Percentiles rank a stretch among this genome's conserved stretches.
These are phyloP conservation scores for Boletus reticuloceps DNA, from an alignment of 768 basidiomycete genomes.

Conservation along the genomic window DNA sequence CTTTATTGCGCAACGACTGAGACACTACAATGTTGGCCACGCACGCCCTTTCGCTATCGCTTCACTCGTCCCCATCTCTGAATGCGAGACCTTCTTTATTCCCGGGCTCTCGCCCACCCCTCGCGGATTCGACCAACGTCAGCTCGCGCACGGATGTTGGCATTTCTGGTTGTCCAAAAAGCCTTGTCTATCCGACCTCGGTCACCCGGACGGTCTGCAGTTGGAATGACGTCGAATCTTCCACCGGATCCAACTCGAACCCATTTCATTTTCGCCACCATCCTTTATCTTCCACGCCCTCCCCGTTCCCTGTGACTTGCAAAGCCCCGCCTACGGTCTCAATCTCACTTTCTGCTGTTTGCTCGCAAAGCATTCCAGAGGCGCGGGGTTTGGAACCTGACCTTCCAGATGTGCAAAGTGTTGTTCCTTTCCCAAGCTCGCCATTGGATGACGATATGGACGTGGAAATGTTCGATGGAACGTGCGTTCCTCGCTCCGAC, in stretches of 20 bases:
- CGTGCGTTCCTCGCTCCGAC: conserved; percentile 7
- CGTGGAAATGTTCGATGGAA: conserved; percentile 30
- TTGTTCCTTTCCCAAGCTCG: conserved; percentile 38
- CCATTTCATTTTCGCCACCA: conserved; percentile 6
- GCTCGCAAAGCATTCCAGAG: conserved; percentile 19
- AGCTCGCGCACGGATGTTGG: conserved; percentile 5
- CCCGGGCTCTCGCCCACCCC: conserved; percentile 16
- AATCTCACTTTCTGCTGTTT: conserved; percentile 36
- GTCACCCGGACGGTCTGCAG: conserved; percentile 12
- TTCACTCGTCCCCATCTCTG: neutral
- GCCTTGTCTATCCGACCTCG: conserved; percentile 17
- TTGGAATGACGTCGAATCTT: conserved; percentile 6
- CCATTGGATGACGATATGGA: conserved; percentile 22
- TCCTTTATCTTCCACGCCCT: conserved; percentile 2
- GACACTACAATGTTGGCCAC: conserved; percentile 19
- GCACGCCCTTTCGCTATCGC: neutral
- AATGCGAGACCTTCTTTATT: neutral
- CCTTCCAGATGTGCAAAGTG: conserved; percentile 29
- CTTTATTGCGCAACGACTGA: conserved; percentile 9
- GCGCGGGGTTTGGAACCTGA: conserved; percentile 15
- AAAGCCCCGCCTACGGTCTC: conserved; percentile 41
- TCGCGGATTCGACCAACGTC: conserved; percentile 27
- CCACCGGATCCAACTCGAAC: neutral
- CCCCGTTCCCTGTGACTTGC: conserved; percentile 21
- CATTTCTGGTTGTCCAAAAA: conserved; percentile 6